phyloP scores from a whole-genome alignment of 2,329 filamentous ascomycete genomes.

The Clonostachys byssicola region DNA sequence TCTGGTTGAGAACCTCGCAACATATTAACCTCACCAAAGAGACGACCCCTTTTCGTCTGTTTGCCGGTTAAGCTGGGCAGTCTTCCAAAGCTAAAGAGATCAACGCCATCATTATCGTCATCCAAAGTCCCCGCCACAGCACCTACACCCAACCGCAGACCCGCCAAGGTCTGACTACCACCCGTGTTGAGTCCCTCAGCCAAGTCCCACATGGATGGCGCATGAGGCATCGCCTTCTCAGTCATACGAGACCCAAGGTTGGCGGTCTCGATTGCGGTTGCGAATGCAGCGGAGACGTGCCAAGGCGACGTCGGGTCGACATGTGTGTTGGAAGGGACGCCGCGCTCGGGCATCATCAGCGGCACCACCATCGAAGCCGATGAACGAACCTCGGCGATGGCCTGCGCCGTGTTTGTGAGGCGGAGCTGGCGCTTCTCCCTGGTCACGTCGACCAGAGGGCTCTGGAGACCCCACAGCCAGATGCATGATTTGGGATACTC shows the following conservation, averaged over 20 bases:
- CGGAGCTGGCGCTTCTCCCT: slow-evolving; percentile 51
- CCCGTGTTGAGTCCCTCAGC: slow-evolving; percentile 66
- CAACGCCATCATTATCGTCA: slow-evolving; percentile 18
- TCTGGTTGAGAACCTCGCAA: background rate
- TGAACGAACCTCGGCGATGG: slow-evolving; percentile 62
- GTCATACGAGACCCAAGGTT: slow-evolving; percentile 72
- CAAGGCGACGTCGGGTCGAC: slow-evolving; percentile 66
- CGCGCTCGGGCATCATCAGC: slow-evolving; percentile 56
- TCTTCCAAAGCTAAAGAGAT: slow-evolving; percentile 17
- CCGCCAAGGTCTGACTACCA: slow-evolving; percentile 76
- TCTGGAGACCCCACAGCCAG: slow-evolving; percentile 83
- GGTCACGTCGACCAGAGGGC: slow-evolving; percentile 44
- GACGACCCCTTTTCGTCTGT: slow-evolving; percentile 1
- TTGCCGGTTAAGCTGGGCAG: background rate
- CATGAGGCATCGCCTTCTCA: slow-evolving; percentile 26
- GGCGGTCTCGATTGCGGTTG: slow-evolving; percentile 72
- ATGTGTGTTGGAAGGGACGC: slow-evolving; percentile 51
- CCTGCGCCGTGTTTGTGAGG: slow-evolving; percentile 70
- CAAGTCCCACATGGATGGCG: slow-evolving; percentile 55
- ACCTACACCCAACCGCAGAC: slow-evolving; percentile 63
- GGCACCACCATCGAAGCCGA: slow-evolving; percentile 78
- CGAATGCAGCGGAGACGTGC: slow-evolving; percentile 75
- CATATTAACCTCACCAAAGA: slow-evolving; percentile 7
- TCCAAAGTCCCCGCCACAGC: slow-evolving; percentile 10
- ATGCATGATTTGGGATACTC: slow-evolving; percentile 86